Evolutionary conservation across 2,329 filamentous ascomycete species (phyloP).

Genomic region (Ceratocystis eucalypticola): DNA sequence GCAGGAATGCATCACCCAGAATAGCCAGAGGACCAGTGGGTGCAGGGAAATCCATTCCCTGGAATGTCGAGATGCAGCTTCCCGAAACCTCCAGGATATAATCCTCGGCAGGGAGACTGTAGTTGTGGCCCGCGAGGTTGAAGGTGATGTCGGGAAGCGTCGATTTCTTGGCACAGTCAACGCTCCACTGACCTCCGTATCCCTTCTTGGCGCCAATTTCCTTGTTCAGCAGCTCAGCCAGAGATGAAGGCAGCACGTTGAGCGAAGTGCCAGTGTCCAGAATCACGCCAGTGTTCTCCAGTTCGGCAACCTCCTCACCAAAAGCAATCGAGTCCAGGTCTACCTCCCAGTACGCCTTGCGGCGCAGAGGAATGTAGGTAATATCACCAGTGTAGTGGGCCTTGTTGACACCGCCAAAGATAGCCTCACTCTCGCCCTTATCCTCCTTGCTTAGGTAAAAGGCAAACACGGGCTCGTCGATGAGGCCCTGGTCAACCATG

Average conservation of each 20-base stretch:
- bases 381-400: slow-evolving; percentile 72
- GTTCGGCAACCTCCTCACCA: slow-evolving; percentile 70
- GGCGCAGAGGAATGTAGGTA: slow-evolving; percentile 83
- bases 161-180: slow-evolving; percentile 77
- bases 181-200: slow-evolving; percentile 89
- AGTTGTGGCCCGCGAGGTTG: slow-evolving; percentile 80
- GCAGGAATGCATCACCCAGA: slow-evolving; percentile 73
- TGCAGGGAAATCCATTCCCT: slow-evolving; percentile 86
- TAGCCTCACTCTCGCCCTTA: slow-evolving; percentile 66
- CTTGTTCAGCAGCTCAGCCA: slow-evolving; percentile 93
- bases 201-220: slow-evolving; percentile 97
- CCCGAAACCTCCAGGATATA: slow-evolving; percentile 94
- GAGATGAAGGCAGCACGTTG: slow-evolving; percentile 79
- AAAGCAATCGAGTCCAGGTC: slow-evolving; percentile 86
- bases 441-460: slow-evolving; percentile 73
- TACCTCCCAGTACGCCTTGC: slow-evolving; percentile 99
- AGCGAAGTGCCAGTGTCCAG: slow-evolving; percentile 97
- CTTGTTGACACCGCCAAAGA: slow-evolving; percentile 80
- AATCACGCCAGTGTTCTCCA: slow-evolving; percentile 90
- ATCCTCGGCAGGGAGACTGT: slow-evolving; percentile 75
- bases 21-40: slow-evolving; percentile 87
- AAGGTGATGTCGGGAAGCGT: slow-evolving; percentile 84
- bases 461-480: slow-evolving; percentile 87
- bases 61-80: slow-evolving; percentile 93
- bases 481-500: slow-evolving; percentile 75